phyloP scores from a whole-genome alignment of 805 yeast genomes.

The Candida arabinofermentans region DNA sequence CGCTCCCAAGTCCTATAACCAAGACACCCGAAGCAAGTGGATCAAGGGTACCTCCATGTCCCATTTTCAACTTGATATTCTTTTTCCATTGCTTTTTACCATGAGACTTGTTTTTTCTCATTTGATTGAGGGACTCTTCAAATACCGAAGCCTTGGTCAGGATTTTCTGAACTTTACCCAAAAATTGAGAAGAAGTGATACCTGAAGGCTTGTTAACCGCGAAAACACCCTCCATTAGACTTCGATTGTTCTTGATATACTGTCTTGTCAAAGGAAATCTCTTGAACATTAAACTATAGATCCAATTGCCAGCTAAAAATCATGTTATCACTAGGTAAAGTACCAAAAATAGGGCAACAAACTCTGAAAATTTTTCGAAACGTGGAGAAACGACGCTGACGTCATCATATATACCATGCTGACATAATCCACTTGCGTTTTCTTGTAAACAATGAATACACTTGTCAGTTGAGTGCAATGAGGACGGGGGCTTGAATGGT shows the following conservation, averaged over 20 bases:
- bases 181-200: slow-evolving; percentile 69
- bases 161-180: slow-evolving; percentile 59
- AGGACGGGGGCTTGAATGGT: too few relatives aligned
- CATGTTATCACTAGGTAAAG: background rate
- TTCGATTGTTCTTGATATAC: too few relatives aligned
- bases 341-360: background rate
- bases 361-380: background rate
- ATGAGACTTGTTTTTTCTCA: slow-evolving; percentile 44
- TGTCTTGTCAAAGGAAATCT: too few relatives aligned
- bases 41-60: slow-evolving; percentile 98
- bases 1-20: slow-evolving; percentile 87
- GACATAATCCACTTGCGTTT: background rate
- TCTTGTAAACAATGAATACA: too few relatives aligned
- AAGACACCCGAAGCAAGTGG: slow-evolving; percentile 94
- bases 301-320: background rate
- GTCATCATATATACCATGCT: background rate
- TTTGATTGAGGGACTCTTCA: slow-evolving; percentile 46
- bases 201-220: slow-evolving; percentile 91
- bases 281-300: too few relatives aligned
- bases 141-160: slow-evolving; percentile 61
- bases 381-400: background rate
- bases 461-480: too few relatives aligned
- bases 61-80: slow-evolving; percentile 74
- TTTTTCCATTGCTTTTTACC: slow-evolving; percentile 45
- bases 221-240: slow-evolving; percentile 81